A percentile compares a stretch with the other conserved stretches of the same genome.
Evolutionary conservation across 257 asterid species (phyloP).

Genomic region (Ophiorrhiza pumila): DNA sequence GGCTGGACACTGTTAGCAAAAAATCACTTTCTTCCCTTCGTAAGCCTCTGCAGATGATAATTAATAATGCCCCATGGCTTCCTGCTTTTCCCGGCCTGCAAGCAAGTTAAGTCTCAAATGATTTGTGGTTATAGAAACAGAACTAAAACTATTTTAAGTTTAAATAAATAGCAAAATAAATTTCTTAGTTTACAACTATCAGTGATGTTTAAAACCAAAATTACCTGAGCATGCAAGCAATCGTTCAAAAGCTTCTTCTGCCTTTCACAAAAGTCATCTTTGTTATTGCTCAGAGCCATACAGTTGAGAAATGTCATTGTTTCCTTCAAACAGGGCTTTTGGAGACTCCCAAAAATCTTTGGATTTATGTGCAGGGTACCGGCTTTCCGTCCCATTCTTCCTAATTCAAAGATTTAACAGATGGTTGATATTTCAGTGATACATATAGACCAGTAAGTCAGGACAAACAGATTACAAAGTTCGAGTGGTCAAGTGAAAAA

Average conservation of each 20-base stretch:
- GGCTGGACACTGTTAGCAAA: not conserved
- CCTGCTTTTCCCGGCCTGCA: conserved; percentile 59
- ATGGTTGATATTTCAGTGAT: not conserved
- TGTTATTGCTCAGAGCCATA: conserved; percentile 67
- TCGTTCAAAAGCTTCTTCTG: conserved; percentile 65
- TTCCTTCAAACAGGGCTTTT: conserved; percentile 88
- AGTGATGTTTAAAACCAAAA: not conserved
- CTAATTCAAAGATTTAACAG: conserved; percentile 13
- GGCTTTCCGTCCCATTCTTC: conserved; percentile 80
- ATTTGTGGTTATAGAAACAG: not conserved
- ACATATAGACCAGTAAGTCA: not conserved
- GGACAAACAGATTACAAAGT: not conserved
- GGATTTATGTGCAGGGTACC: conserved; percentile 65
- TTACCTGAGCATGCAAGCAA: conserved; percentile 93
- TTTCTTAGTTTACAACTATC: not conserved
- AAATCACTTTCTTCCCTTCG: conserved; percentile 56
- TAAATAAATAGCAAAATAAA: not conserved
- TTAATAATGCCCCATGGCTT: conserved; percentile 84
- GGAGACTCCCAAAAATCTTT: conserved; percentile 70
- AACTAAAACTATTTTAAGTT: not conserved
- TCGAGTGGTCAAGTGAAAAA: not conserved
- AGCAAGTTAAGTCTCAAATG: conserved; percentile 8
- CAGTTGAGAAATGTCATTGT: conserved; percentile 76
- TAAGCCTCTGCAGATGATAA: conserved; percentile 91
- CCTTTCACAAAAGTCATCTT: conserved; percentile 58